phyloP scores from a whole-genome alignment of 2,329 filamentous ascomycete species.

The Botrytis elliptica region DNA sequence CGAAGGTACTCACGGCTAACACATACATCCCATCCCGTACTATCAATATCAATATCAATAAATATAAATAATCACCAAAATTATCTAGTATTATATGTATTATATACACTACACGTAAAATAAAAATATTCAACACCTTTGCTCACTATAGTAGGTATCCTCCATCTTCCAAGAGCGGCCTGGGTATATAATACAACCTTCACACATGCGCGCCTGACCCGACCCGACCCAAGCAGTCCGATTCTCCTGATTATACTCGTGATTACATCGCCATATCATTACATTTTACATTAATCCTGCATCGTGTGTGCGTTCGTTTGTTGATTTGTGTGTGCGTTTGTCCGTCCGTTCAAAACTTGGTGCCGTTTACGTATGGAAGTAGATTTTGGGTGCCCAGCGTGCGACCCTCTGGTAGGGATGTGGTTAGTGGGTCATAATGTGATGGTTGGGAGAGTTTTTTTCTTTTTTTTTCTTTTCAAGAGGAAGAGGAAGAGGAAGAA shows the following conservation, averaged over 20 bases:
- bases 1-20: background rate
- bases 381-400: slow-evolving; percentile 13
- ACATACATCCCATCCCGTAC: background rate
- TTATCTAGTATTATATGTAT: background rate
- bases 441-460: accelerated
- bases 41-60: background rate
- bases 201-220: background rate
- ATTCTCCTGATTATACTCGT: background rate
- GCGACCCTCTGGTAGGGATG: background rate
- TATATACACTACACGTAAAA: background rate
- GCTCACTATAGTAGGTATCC: background rate
- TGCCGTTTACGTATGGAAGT: slow-evolving; percentile 6
- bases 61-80: background rate
- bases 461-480: too few relatives aligned
- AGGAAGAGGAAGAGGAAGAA: background rate
- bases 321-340: background rate
- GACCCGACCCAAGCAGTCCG: too few relatives aligned
- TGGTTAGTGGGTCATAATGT: background rate
- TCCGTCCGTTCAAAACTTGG: background rate
- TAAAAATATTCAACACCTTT: background rate
- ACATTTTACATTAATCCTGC: background rate
- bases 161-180: background rate
- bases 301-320: background rate
- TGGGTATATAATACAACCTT: background rate
- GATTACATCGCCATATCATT: background rate